Base-by-base conservation (phyloP, 2,329 filamentous ascomycete species). In the Fusarium sulawesiense region DNA sequence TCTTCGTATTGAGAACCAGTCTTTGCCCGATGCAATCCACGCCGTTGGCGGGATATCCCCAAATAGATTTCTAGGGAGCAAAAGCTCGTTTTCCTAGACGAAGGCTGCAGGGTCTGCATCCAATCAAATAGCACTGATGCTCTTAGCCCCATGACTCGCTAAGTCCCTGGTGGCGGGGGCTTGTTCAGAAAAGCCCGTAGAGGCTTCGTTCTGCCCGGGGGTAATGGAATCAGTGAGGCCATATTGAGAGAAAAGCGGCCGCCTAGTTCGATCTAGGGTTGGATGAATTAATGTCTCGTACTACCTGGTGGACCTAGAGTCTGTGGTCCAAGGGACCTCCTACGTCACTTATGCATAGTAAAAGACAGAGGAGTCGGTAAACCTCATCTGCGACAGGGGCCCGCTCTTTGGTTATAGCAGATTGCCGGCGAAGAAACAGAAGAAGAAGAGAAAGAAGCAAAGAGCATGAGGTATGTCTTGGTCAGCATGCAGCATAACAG, bases 31-130 rank as follows among this genome's bases (percentile, higher is more conserved):
- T 74, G 56, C 63, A 71, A 71, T 65, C 64, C 71, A 74, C 72
- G 68, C 67, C 65, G 59, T 70, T 69, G 72, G 73, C 69, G 67
- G 65, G 61, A 75, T 74, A 57, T 60, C 73, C 72, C 73, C 71
- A 74, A 75, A 75, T 74, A 75, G 67, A 71, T 73, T 66, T 63
- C 55, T 64, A 67, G 70, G 71, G 66, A 75, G 69, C 55, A 75
- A 75, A 75, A 74, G 71, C 73, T 75, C 71, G 71, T 75, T 75
- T 71, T 71, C 60, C 62, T 75, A 75, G 66, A 75, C 73, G 73
- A 75, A 65, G 47, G 55, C 51, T 74, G 73, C 73, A 75, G 73
- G 54, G 48, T 40, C 56, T 53, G 47, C 37, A 49, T 46, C 73
- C 73, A 75, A 75, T 75, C 71, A 75, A 60, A 61, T 27, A 60